phyloP scores from a whole-genome alignment of 2,329 filamentous ascomycete genomes.

The Fonsecaea erecta region DNA sequence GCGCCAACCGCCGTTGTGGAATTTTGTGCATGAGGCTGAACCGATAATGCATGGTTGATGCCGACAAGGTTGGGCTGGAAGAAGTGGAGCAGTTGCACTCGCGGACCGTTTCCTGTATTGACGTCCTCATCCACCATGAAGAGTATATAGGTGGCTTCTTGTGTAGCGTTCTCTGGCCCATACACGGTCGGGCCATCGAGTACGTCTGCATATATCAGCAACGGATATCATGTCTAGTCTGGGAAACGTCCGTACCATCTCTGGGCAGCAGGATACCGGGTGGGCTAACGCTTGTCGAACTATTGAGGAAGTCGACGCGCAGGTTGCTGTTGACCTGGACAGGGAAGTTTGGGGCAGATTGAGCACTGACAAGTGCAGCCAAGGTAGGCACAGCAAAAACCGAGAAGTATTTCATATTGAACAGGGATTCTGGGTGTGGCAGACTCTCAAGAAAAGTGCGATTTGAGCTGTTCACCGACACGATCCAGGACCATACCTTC shows the following conservation, averaged over 20 bases:
- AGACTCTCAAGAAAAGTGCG: background rate
- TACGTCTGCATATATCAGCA: conserved; percentile 18
- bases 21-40: conserved; percentile 11
- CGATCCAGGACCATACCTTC: background rate
- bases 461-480: background rate
- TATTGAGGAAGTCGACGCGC: conserved; percentile 23
- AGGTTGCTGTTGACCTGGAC: conserved; percentile 25
- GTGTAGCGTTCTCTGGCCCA: conserved; percentile 31
- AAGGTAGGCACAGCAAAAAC: conserved; percentile 1
- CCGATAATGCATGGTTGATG: conserved; percentile 26
- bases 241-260: conserved; percentile 17
- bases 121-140: conserved; percentile 35
- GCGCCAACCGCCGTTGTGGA: conserved; percentile 22
- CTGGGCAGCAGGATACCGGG: conserved; percentile 21
- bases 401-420: background rate
- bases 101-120: conserved; percentile 15
- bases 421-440: too few species aligned
- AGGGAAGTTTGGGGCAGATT: conserved; percentile 25
- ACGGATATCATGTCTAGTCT: background rate
- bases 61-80: conserved; percentile 31
- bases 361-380: conserved; percentile 9
- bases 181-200: conserved; percentile 29
- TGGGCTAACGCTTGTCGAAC: conserved; percentile 19
- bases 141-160: conserved; percentile 28
- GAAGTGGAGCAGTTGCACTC: conserved; percentile 29